These are phyloP conservation scores for Pistacia integerrima DNA, from an alignment of 345 rosid species.

Conservation along the genomic window DNA sequence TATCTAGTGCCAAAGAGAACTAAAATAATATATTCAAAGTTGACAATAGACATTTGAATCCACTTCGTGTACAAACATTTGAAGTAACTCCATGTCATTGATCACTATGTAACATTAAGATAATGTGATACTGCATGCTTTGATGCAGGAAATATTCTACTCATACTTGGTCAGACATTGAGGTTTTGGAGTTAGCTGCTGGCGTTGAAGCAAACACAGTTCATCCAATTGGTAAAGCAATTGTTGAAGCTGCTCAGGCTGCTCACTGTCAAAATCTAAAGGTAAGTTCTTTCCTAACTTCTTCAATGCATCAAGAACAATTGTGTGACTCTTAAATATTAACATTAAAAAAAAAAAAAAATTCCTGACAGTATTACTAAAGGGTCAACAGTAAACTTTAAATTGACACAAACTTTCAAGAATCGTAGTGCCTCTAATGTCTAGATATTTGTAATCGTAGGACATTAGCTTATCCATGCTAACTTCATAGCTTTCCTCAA, in stretches of 20 bases:
- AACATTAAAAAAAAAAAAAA: neutral
- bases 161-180: constrained; percentile 57
- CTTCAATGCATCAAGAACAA: neutral
- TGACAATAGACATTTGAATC: neutral
- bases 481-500: too few relatives aligned
- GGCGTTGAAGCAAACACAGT: constrained; percentile 87
- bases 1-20: neutral
- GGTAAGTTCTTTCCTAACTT: constrained; percentile 38
- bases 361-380: neutral
- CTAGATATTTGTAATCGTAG: neutral
- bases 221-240: constrained; percentile 97
- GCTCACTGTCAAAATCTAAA: constrained; percentile 46
- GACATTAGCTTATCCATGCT: neutral
- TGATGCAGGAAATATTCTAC: constrained; percentile 48
- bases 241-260: constrained; percentile 76
- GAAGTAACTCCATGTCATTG: constrained; percentile 1
- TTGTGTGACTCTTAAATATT: neutral
- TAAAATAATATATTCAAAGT: too few relatives aligned
- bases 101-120: constrained; percentile 5
- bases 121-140: constrained; percentile 20
- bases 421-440: neutral
- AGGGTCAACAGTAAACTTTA: neutral
- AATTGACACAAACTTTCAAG: neutral
- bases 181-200: constrained; percentile 84
- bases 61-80: neutral